These are phyloP conservation scores for Peterozyma xylosa DNA, from an alignment of 805 yeast genomes.

Conservation along the genomic window DNA sequence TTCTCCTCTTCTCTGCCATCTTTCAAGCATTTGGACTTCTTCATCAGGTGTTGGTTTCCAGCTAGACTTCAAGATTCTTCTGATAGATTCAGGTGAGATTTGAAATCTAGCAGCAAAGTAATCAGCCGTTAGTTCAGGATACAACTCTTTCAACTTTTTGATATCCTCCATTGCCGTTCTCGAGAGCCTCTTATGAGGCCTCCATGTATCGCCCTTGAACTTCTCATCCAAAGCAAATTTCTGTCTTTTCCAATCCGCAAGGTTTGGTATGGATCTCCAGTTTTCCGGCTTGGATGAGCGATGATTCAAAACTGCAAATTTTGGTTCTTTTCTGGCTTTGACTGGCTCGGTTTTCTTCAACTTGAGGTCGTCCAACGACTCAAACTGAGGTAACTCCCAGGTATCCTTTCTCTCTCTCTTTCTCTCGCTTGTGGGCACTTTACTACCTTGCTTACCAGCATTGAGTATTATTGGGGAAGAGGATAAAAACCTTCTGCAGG, in stretches of 20 bases:
- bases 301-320: slow-evolving; percentile 10
- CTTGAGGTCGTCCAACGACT: slow-evolving; percentile 12
- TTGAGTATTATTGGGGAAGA: too few relatives aligned
- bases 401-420: slow-evolving; percentile 16
- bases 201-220: slow-evolving; percentile 52
- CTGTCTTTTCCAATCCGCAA: slow-evolving; percentile 69
- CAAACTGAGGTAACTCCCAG: slow-evolving; percentile 10
- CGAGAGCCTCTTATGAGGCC: slow-evolving; percentile 59
- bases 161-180: slow-evolving; percentile 64
- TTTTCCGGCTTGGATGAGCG: slow-evolving; percentile 30
- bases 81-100: slow-evolving; percentile 74
- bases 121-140: slow-evolving; percentile 54
- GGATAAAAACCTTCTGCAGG: too few relatives aligned
- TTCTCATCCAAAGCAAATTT: slow-evolving; percentile 57
- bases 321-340: slow-evolving; percentile 10
- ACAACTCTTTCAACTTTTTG: slow-evolving; percentile 41
- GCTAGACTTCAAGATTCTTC: slow-evolving; percentile 69
- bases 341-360: slow-evolving; percentile 8
- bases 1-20: slow-evolving; percentile 49
- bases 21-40: slow-evolving; percentile 29
- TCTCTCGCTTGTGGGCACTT: background rate
- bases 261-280: slow-evolving; percentile 33
- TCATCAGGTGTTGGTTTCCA: slow-evolving; percentile 68
- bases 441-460: too few relatives aligned
- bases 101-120: slow-evolving; percentile 58